phyloP scores from a whole-genome alignment of 2,329 filamentous ascomycete species.

The Tetracladium maxilliforme region DNA sequence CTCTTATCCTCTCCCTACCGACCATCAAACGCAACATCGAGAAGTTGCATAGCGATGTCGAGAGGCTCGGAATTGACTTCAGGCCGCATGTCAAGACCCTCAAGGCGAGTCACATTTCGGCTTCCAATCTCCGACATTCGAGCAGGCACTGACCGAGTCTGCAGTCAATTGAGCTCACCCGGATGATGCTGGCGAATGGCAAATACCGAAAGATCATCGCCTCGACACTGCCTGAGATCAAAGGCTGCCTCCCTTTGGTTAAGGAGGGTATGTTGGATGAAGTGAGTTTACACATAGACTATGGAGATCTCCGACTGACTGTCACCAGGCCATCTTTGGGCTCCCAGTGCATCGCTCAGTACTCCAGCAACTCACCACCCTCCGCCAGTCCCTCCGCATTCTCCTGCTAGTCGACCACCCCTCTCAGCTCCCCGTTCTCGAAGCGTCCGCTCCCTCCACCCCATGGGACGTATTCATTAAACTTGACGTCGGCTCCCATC shows the following conservation, averaged over 20 bases:
- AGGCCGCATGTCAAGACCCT: slow-evolving; percentile 28
- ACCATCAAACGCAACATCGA: slow-evolving; percentile 21
- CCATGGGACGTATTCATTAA: slow-evolving; percentile 22
- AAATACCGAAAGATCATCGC: slow-evolving; percentile 21
- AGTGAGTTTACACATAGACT: too few species aligned
- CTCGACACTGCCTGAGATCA: too few species aligned
- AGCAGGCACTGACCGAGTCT: slow-evolving; percentile 1
- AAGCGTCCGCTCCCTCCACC: slow-evolving; percentile 2
- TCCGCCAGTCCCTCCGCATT: too few species aligned
- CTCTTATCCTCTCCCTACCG: slow-evolving; percentile 21
- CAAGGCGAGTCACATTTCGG: slow-evolving; percentile 15
- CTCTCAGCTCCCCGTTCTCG: too few species aligned
- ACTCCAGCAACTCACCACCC: too few species aligned
- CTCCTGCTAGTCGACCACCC: too few species aligned
- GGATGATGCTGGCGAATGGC: slow-evolving; percentile 23
- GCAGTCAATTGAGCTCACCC: slow-evolving; percentile 15
- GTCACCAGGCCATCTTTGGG: too few species aligned
- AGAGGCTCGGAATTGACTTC: slow-evolving; percentile 19
- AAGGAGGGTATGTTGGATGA: too few species aligned
- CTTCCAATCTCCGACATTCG: background rate
- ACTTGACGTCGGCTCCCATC: slow-evolving; percentile 18
- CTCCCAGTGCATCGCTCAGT: too few species aligned
- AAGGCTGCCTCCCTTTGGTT: too few species aligned
- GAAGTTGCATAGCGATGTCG: slow-evolving; percentile 20
- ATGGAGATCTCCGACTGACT: too few species aligned